phyloP scores from a whole-genome alignment of 306 rosid genomes.

The Vigna trinervia region DNA sequence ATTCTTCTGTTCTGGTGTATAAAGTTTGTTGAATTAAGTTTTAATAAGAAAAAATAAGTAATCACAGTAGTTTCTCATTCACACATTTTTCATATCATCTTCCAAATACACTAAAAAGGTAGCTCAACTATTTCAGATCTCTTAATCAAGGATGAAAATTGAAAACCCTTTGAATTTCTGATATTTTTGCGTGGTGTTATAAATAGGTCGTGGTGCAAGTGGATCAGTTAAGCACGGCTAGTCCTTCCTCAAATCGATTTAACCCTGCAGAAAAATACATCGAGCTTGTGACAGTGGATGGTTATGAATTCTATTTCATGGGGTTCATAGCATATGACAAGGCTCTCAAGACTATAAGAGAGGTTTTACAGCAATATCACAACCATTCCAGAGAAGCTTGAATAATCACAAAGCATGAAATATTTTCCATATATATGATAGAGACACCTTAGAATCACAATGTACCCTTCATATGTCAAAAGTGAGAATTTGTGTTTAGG shows the following conservation, averaged over 20 bases:
- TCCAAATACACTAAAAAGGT: neutral
- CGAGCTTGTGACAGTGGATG: slow-evolving; percentile 57
- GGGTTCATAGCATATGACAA: slow-evolving; percentile 70
- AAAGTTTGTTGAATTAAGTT: neutral
- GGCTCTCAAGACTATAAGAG: slow-evolving; percentile 57
- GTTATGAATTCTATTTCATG: slow-evolving; percentile 69
- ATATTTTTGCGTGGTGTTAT: neutral
- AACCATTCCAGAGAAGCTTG: slow-evolving; percentile 8
- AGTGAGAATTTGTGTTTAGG: neutral
- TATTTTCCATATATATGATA: neutral
- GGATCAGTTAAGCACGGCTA: slow-evolving; percentile 54
- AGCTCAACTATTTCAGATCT: neutral
- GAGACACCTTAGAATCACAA: slow-evolving; percentile 3
- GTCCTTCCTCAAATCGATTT: slow-evolving; percentile 57
- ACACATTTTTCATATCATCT: neutral
- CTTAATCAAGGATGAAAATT: neutral
- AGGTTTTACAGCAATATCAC: slow-evolving; percentile 36
- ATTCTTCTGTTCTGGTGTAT: neutral
- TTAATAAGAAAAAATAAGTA: neutral
- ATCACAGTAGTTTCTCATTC: neutral
- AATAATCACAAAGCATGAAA: slow-evolving; percentile 18
- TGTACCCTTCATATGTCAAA: neutral
- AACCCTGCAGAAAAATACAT: slow-evolving; percentile 65
- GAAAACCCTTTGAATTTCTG: neutral
- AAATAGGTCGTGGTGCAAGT: slow-evolving; percentile 56